phyloP scores from a whole-genome alignment of 1,284 basidiomycete species.

The Grifola frondosa region DNA sequence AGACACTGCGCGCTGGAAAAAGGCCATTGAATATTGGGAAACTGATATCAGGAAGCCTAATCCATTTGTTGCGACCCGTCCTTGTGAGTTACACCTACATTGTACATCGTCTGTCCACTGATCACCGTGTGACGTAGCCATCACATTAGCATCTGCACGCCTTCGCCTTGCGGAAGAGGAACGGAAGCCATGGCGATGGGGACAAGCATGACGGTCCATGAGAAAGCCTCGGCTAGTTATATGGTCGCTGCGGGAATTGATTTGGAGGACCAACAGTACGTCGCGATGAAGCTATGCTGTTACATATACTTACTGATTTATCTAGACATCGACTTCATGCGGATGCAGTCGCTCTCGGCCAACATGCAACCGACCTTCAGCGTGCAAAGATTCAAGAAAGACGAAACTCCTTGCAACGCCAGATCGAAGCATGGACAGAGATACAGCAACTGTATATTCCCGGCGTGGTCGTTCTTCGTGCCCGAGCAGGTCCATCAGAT shows the following conservation, averaged over 20 bases:
- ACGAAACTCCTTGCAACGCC: conserved; percentile 1
- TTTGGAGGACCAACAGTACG: conserved; percentile 13
- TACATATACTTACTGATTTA: neutral
- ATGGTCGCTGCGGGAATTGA: conserved; percentile 13
- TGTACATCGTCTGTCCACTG: neutral
- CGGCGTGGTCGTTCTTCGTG: neutral
- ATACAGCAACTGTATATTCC: conserved; percentile 13
- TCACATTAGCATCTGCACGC: conserved; percentile 11
- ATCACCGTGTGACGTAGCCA: neutral
- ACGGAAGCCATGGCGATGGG: conserved; percentile 2
- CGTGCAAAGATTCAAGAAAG: conserved; percentile 4
- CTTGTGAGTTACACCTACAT: neutral
- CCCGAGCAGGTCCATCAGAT: neutral
- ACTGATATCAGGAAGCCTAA: neutral
- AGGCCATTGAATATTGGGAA: neutral
- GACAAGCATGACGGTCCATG: neutral
- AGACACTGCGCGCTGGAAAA: neutral
- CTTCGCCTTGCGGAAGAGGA: conserved; percentile 15
- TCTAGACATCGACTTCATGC: neutral
- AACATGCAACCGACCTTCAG: neutral
- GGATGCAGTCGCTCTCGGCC: neutral
- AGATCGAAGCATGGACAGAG: conserved; percentile 2
- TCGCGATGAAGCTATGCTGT: neutral
- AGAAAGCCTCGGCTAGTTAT: conserved; percentile 2
- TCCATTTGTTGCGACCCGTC: neutral